Base-by-base conservation (phyloP, 768 basidiomycete species). In the Serendipita sp. region DNA sequence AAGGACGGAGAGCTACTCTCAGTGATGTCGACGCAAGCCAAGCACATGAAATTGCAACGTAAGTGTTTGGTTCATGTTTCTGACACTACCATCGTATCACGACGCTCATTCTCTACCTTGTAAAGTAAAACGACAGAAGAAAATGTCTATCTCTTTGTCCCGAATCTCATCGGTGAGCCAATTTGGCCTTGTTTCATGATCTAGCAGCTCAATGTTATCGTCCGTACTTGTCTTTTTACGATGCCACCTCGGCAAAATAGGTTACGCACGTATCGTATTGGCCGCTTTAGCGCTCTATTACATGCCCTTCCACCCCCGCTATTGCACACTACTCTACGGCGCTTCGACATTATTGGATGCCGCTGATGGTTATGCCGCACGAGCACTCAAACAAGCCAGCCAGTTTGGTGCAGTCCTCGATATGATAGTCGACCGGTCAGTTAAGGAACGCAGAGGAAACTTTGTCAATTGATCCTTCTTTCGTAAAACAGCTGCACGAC, bases 381-480 rank as follows among this genome's bases (percentile, higher is more conserved):
- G 78, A 18, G 73, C 73, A 0, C 68, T 80, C 11, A 75, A 74
- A 10, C 78, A 80, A 72, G 76, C 76, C 24, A 73, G 71, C 67
- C 77, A 77, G 68, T 78, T 79, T 68, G 78, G 78, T 3, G 77
- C 76, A 3, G 78, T 80, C 4, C 70, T 80, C 41, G 78, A 80
- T 68, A 80, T 80, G 78, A 78, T 80, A 44, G 79, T 78, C 3
- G 78, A 80, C 66, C 66, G 78, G 76, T 77, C 54, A 64, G 73
- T 67, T 13, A 30, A 5, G 41, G 41, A 13, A 41, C 13, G 5
- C 41, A 41, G 41, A 41, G 41, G 41, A 41, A 41, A 51, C 48
- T 18, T n/a, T 4, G 28, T 32, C 10, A 4, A 60, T 60, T n/a
- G 34, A 60, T 11, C 16, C 11, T 53, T 32, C 13, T n/a, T 32